A percentile compares a stretch with the other conserved stretches of the same genome.
Conservation (phyloP, 148 eudicot species). For the Cornus florida region DNA sequence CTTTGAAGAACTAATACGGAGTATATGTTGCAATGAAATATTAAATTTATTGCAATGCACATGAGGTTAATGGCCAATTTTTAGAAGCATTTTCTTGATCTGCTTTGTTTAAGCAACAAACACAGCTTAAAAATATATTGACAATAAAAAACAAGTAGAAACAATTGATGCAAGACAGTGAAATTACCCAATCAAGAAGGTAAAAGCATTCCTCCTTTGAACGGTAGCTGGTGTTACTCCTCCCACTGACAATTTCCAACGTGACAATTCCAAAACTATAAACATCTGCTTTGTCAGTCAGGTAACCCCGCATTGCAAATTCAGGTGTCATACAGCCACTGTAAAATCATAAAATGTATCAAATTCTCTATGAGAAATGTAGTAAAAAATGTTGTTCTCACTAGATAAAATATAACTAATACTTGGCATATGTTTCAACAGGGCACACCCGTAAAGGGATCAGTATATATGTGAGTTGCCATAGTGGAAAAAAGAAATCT, state of each 20-base stretch:
- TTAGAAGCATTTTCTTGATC: not conserved
- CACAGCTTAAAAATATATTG: too few species aligned
- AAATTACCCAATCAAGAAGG: constrained; percentile 44
- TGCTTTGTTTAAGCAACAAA: too few species aligned
- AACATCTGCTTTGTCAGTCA: constrained; percentile 47
- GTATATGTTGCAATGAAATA: too few species aligned
- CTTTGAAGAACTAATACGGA: too few species aligned
- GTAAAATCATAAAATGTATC: constrained; percentile 10
- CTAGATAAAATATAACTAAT: not conserved
- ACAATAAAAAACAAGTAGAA: not conserved
- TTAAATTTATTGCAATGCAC: too few species aligned
- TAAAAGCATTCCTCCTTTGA: constrained; percentile 24
- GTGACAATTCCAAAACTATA: constrained; percentile 45
- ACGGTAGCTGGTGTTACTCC: constrained; percentile 20
- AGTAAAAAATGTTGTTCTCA: not conserved
- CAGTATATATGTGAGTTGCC: too few species aligned
- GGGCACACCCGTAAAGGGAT: not conserved
- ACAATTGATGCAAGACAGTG: not conserved
- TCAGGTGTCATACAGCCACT: constrained; percentile 64
- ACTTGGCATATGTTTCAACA: not conserved
- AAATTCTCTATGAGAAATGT: not conserved
- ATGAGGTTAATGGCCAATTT: too few species aligned
- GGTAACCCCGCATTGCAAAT: constrained; percentile 46
- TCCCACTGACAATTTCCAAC: constrained; percentile 36
- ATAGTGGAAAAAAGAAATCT: too few species aligned